Conservation (phyloP, 78 protist species). For the Andalucia godoyi region DNA sequence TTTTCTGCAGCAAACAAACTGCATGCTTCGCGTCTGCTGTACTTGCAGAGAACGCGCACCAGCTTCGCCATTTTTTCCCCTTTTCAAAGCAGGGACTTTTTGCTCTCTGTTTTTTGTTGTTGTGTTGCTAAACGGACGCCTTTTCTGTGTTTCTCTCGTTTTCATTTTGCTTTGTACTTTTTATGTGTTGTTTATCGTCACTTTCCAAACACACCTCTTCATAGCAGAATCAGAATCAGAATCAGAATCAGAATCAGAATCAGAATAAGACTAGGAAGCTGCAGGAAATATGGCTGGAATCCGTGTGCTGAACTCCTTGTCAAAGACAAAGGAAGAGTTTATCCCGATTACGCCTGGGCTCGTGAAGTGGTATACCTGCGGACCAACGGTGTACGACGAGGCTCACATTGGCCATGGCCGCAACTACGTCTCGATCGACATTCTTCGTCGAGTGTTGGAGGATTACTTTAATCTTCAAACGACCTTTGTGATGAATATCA, state of each 20-base stretch:
- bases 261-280: neutral
- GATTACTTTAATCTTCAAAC: slow-evolving; percentile 79
- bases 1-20: no score
- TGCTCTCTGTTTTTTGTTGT: no score
- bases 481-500: slow-evolving; percentile 84
- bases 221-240: neutral
- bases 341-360: neutral
- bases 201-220: no score
- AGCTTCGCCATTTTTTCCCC: no score
- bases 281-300: neutral
- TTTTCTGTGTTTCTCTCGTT: no score
- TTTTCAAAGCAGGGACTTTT: no score
- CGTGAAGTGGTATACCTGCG: slow-evolving; percentile 89
- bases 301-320: neutral
- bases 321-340: neutral
- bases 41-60: no score
- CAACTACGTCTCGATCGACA: slow-evolving; percentile 83
- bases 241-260: neutral
- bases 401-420: slow-evolving; percentile 97
- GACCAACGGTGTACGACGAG: slow-evolving; percentile 97
- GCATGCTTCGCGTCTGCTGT: no score
- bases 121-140: no score
- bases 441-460: slow-evolving; percentile 77
- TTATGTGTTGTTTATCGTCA: no score
- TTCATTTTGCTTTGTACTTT: no score